Evolutionary conservation across 176 grass and related monocot genomes (phyloP), one percentile per base, ranked within the genome.

Genomic region (Aegilops speltoides): DNA sequence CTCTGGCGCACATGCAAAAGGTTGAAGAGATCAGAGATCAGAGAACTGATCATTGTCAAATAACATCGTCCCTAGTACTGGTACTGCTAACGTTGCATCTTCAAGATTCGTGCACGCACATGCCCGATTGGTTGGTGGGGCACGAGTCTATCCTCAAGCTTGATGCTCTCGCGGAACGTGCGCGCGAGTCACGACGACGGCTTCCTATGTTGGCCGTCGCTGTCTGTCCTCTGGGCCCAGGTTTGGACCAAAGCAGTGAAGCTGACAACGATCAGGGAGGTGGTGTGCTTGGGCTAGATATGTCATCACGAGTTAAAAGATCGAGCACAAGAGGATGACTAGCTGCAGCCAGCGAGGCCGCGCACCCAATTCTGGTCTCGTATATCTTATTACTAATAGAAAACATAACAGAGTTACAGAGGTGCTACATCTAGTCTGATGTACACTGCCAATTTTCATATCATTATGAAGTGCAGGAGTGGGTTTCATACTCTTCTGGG

Each of bases 1-100:
- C 54, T 60, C 87, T 89, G 83, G 4, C 25, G 68, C 76, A 85
- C 77, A 89, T 60, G 82, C 24, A 52, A 85, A 34, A 26, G 43
- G 73, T 52, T 15, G 24, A 4, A 22, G 43, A 26, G 6, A 64
- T 52, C 3, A 54, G 50, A 54, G 48, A 48, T 48, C 1, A 24
- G 13, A 31, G 4, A 4, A n/a, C 37, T 45, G 67, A 78, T 82
- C 26, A 63, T 70, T 34, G 50, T 8, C 25, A 20, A 41, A 69
- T 61, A 6, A 76, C 48, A 14, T 17, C 46, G 80, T 89, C 72
- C 22, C 65, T 29, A n/a, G 50, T 33, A 54, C 50, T 54, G 48
- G 50, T 33, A 54, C 50, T 54, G 48, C 75, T 59, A 59, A 22
- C 20, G 6, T 36, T 23, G 48, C 32, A 15, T 64, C 80, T 26